Conservation (phyloP, 768 basidiomycete genomes). For the Lactarius psammicola region DNA sequence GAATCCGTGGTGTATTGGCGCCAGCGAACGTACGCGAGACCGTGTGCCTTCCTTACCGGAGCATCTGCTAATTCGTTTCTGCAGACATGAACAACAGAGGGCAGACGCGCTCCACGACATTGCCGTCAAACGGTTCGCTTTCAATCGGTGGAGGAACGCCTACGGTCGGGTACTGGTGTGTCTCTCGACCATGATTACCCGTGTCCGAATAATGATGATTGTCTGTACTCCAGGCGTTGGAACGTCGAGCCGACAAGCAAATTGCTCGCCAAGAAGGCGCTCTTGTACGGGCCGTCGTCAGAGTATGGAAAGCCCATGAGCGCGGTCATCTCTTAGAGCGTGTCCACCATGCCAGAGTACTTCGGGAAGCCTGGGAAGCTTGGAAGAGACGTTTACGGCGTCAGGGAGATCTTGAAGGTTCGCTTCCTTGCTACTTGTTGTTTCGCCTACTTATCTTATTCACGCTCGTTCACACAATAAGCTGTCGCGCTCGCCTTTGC, state of each 20-base stretch:
- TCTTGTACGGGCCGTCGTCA: slow-evolving; percentile 54
- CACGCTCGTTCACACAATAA: neutral
- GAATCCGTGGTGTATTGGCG: slow-evolving; percentile 57
- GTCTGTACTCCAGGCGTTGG: slow-evolving; percentile 46
- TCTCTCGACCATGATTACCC: slow-evolving; percentile 16
- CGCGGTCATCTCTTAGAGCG: slow-evolving; percentile 57
- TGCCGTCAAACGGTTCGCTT: slow-evolving; percentile 44
- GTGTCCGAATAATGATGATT: neutral
- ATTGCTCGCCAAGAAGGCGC: slow-evolving; percentile 55
- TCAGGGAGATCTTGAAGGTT: slow-evolving; percentile 49
- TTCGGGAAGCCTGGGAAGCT: slow-evolving; percentile 46
- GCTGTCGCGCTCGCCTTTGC: slow-evolving; percentile 48
- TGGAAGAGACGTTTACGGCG: slow-evolving; percentile 51
- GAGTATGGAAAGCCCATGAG: slow-evolving; percentile 69
- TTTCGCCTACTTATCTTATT: neutral
- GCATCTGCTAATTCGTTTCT: slow-evolving; percentile 16
- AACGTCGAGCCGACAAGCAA: slow-evolving; percentile 56
- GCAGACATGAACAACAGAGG: slow-evolving; percentile 45
- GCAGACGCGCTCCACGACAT: slow-evolving; percentile 47
- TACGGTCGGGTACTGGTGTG: slow-evolving; percentile 51
- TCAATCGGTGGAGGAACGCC: slow-evolving; percentile 57
- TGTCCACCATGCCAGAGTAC: slow-evolving; percentile 46
- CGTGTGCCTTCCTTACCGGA: neutral
- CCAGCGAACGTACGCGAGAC: slow-evolving; percentile 47
- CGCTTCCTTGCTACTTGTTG: slow-evolving; percentile 2